Evolutionary conservation across 139 green algal species (phyloP).

Genomic region (Astrephomene gubernaculifera): DNA sequence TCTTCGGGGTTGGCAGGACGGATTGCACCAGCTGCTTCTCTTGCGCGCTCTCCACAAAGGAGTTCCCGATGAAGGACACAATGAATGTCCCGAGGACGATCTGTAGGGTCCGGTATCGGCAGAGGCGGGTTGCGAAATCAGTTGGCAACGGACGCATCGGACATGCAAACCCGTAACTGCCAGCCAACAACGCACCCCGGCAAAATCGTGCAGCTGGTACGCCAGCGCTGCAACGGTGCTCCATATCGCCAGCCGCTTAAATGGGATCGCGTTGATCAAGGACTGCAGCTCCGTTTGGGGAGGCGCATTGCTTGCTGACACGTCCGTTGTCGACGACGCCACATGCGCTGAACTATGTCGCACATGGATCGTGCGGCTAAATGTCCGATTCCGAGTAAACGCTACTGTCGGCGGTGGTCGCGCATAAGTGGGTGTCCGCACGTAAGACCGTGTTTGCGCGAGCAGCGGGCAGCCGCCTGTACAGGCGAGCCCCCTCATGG

Average conservation of each 20-base stretch:
- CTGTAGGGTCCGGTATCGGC: constrained; percentile 60
- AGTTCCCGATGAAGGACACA: constrained; percentile 90
- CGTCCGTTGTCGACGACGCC: not conserved
- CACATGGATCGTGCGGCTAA: not conserved
- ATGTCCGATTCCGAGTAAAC: not conserved
- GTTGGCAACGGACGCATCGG: no score
- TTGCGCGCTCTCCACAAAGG: constrained; percentile 70
- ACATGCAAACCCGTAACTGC: no score
- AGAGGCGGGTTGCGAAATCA: no score
- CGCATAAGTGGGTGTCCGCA: not conserved
- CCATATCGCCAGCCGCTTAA: constrained; percentile 76
- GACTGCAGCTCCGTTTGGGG: constrained; percentile 63
- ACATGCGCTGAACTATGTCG: not conserved
- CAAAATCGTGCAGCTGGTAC: constrained; percentile 88
- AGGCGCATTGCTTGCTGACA: not conserved
- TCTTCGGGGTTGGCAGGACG: constrained; percentile 30
- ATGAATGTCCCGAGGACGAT: constrained; percentile 94
- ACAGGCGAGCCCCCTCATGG: constrained; percentile 42
- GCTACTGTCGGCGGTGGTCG: not conserved
- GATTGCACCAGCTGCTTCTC: constrained; percentile 37
- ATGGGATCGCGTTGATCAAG: constrained; percentile 76
- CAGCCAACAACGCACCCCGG: constrained; percentile 70
- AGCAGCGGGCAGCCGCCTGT: constrained; percentile 32
- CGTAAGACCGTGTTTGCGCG: not conserved
- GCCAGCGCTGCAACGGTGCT: constrained; percentile 60